Evolutionary conservation across 345 rosid species (phyloP).

Genomic region (Brassica napus): Da-Ae NC_063449.1:5150001-5150500

Average conservation of each 20-base stretch:
- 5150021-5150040: constrained; percentile 74
- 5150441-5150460: constrained; percentile 47
- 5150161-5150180: constrained; percentile 67
- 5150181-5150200: constrained; percentile 48
- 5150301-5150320: constrained; percentile 39
- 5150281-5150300: constrained; percentile 30
- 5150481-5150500: constrained; percentile 24
- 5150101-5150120: background rate
- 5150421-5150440: background rate
- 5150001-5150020: constrained; percentile 65
- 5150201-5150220: constrained; percentile 70
- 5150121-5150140: constrained; percentile 79
- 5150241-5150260: constrained; percentile 36
- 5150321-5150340: constrained; percentile 41
- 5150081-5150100: background rate
- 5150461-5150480: constrained; percentile 36
- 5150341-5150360: constrained; percentile 45
- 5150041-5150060: constrained; percentile 31
- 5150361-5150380: constrained; percentile 14
- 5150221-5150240: constrained; percentile 43
- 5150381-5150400: background rate
- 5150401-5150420: background rate
- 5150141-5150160: constrained; percentile 49
- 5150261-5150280: constrained; percentile 40
- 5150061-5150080: background rate